Percentiles rank a stretch among this genome's conserved stretches.
Evolutionary conservation across 2,329 filamentous ascomycete genomes (phyloP).

Genomic region (Penicillium sp.): DNA sequence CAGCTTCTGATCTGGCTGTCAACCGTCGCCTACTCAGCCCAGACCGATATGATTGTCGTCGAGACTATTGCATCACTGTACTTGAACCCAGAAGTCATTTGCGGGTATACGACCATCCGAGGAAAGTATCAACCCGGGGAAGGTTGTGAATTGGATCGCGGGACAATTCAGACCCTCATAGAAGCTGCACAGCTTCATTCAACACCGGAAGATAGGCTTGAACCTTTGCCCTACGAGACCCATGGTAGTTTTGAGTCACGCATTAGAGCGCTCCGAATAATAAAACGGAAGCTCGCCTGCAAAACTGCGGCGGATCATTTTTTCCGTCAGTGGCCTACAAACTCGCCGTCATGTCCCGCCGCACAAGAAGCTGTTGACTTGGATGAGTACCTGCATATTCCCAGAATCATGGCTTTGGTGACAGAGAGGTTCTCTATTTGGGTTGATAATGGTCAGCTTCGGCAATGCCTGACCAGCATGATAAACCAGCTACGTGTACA

Average conservation of each 20-base stretch:
- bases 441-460: slow-evolving; percentile 23
- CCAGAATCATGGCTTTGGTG: slow-evolving; percentile 10
- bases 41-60: slow-evolving; percentile 19
- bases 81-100: slow-evolving; percentile 6
- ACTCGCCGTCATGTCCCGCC: slow-evolving; percentile 12
- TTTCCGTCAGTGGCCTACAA: slow-evolving; percentile 12
- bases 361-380: slow-evolving; percentile 1
- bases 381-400: slow-evolving; percentile 2
- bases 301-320: slow-evolving; percentile 6
- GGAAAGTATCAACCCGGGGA: neutral
- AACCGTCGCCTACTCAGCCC: slow-evolving; percentile 21
- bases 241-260: slow-evolving; percentile 7
- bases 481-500: slow-evolving; percentile 3
- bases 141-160: neutral
- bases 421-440: slow-evolving; percentile 16
- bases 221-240: neutral
- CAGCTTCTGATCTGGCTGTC: slow-evolving; percentile 27
- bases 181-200: neutral
- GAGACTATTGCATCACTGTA: slow-evolving; percentile 15
- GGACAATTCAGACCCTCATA: neutral
- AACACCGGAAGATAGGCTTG: neutral
- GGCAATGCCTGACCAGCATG: slow-evolving; percentile 18
- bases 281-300: neutral
- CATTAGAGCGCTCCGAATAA: slow-evolving; percentile 1
- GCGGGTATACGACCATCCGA: slow-evolving; percentile 7